A percentile compares a stretch with the other conserved stretches of the same genome.
Conservation (phyloP, 83 land plant species). For the Picea abies region DNA sequence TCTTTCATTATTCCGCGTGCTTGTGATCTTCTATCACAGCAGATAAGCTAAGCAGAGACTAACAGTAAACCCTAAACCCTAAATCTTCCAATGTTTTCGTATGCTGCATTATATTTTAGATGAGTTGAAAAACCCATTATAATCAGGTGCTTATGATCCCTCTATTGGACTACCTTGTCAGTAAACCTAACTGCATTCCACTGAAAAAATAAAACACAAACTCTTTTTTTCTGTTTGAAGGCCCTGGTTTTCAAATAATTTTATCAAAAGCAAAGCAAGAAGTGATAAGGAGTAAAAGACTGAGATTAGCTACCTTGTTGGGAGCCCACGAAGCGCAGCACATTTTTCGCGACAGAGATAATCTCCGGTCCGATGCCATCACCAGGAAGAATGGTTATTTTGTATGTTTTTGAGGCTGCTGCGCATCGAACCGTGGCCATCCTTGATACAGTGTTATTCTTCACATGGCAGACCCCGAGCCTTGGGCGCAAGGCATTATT, state of each 20-base stretch:
- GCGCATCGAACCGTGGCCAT: slow-evolving; percentile 34
- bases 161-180: not conserved
- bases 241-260: not conserved
- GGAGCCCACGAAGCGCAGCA: slow-evolving; percentile 65
- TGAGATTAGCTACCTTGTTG: slow-evolving; percentile 54
- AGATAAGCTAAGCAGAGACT: no score
- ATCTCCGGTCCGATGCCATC: slow-evolving; percentile 99
- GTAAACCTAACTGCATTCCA: no score
- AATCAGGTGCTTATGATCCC: not conserved
- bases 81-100: no score
- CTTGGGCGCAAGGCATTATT: not conserved
- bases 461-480: not conserved
- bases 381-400: slow-evolving; percentile 87
- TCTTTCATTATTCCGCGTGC: no score
- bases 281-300: no score
- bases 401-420: slow-evolving; percentile 46
- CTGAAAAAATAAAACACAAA: no score
- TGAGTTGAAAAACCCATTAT: not conserved
- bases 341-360: slow-evolving; percentile 78
- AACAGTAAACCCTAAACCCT: no score
- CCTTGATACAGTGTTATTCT: not conserved
- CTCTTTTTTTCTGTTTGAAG: not conserved
- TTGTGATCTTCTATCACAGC: no score
- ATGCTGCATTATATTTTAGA: no score
- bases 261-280: not conserved